Evolutionary conservation across 1,139 yeast genomes (phyloP), one percentile per base, ranked within the genome.

Genomic region (Groenewaldozyma sp.): DNA sequence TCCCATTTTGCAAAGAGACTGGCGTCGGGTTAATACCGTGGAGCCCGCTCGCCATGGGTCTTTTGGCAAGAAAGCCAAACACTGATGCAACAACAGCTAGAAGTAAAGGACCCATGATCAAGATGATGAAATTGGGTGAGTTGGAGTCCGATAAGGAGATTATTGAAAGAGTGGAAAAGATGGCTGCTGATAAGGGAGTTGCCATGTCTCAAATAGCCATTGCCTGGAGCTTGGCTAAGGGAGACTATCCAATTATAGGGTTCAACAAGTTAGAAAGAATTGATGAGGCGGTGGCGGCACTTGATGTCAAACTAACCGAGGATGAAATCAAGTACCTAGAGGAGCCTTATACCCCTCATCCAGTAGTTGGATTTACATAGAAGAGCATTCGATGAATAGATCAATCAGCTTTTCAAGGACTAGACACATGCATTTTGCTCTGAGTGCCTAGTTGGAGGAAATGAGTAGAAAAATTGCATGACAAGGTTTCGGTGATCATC

Each of bases 141-240:
- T 17, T 13, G 3, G 6, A 3, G 3, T 32, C 39, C 10, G 46
- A 49, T 22, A 33, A 36, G 29, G 65, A 56, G 24, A 71, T 75
- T 38, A 56, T 76, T 37, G 50, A 54, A 11, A 59, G 82, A 20
- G 76, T 78, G 14, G 78, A 76, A 52, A 66, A 68, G 46, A 29
- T 78, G 3, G 67, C 82, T 10, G 60, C 62, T 46, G 68, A 68
- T 47, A 55, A 60, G 35, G 58, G 56, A 13, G 65, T 63, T 17
- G 54, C 71, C 6, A 76, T 76, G 81, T 74, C 79, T 1, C 60
- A 61, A 14, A 56, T 77, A 11, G 66, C 81, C 3, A 63, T 70
- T 9, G 74, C 78, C 2, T 78, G 81, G 79, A 64, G 65, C 3
- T 44, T 75, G 7, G 44, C 62, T 34, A 76, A 76, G 52, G 80